These are phyloP conservation scores for Kwoniella newhampshirensis DNA, from an alignment of 768 basidiomycete genomes.

Conservation along the genomic window DNA sequence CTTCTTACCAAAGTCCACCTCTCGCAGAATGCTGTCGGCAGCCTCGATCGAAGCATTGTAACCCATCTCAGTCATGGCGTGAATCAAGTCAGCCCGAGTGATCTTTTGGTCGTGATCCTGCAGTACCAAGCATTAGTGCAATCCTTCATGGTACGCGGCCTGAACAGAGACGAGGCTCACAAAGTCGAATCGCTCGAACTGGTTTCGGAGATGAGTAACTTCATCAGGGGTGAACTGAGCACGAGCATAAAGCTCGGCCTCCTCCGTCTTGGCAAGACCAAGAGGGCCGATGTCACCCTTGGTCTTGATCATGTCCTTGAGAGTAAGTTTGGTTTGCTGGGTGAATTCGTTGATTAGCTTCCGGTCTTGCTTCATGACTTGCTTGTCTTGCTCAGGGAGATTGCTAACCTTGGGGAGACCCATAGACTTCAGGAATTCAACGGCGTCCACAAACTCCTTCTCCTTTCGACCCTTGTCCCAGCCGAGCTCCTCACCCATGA, in stretches of 20 bases:
- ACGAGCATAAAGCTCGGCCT: constrained; percentile 56
- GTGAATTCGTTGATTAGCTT: constrained; percentile 4
- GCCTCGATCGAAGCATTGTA: constrained; percentile 56
- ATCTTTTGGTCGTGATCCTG: constrained; percentile 61
- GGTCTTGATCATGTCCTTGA: constrained; percentile 42
- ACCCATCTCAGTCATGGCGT: constrained; percentile 75
- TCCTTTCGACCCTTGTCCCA: constrained; percentile 68
- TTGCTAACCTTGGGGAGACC: constrained; percentile 61
- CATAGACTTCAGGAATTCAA: constrained; percentile 78
- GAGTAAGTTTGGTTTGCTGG: constrained; percentile 42
- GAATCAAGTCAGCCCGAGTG: constrained; percentile 65
- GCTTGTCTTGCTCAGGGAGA: neutral
- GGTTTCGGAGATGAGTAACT: constrained; percentile 55
- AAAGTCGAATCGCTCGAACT: constrained; percentile 52
- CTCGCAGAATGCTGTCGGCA: constrained; percentile 51
- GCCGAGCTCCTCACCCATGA: constrained; percentile 80
- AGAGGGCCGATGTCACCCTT: constrained; percentile 33
- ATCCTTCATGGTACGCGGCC: constrained; percentile 56
- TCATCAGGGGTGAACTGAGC: constrained; percentile 62
- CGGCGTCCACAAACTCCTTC: constrained; percentile 63
- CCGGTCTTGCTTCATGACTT: constrained; percentile 1
- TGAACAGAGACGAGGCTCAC: constrained; percentile 28
- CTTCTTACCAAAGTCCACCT: constrained; percentile 55
- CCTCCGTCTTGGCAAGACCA: constrained; percentile 41
- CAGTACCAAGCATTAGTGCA: constrained; percentile 35